Evolutionary conservation across 352 stramenopile species (phyloP), one percentile per base, ranked within the genome.

Genomic region (Phytophthora europaea): DNA sequence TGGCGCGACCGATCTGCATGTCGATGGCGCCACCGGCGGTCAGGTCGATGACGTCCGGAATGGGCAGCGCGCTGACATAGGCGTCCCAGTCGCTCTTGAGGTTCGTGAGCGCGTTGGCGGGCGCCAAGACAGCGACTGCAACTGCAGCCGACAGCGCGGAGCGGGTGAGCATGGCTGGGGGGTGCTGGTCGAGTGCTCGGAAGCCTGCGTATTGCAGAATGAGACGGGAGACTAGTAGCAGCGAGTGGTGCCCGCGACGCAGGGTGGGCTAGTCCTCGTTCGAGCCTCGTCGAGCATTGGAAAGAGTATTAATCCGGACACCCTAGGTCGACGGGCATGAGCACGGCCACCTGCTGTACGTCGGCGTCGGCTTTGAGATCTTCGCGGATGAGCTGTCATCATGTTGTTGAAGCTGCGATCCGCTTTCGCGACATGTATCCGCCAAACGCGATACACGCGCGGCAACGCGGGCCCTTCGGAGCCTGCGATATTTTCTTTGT

Each of bases 1-100:
- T 54, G 2, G 71, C 59, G 6, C 70, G 75, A 16, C 51, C 78
- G 10, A 85, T 87, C 23, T 85, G 58, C 80, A 87, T 87, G 22
- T 83, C 72, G 50, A 83, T 67, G 43, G 59, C 18, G 16, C 78
- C 78, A 34, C 80, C 78, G 5, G 33, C 58, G 15, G 67, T 75
- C 67, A 87, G 64, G 66, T 87, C 78, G 54, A 87, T 75, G 50
- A 85, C 75, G n/a, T 83, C 71, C 13, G 80, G 78, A 72, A 85
- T 75, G 16, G 72, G 66, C 15, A 87, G 54, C 2, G 56, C 71
- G 26, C 72, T 80, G 38, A 72, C 73, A 51, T 82, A 87, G 58
- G 78, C 75, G 40, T 83, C 75, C 76, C 76, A 87, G 54, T 83
- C 70, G 18, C 64, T 81, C 60, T 85, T 85, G 64, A 87, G 72